A percentile compares a stretch with the other conserved stretches of the same genome.
Conservation (phyloP, 495 filamentous ascomycete genomes). For the Usnea hakonensis region DNA sequence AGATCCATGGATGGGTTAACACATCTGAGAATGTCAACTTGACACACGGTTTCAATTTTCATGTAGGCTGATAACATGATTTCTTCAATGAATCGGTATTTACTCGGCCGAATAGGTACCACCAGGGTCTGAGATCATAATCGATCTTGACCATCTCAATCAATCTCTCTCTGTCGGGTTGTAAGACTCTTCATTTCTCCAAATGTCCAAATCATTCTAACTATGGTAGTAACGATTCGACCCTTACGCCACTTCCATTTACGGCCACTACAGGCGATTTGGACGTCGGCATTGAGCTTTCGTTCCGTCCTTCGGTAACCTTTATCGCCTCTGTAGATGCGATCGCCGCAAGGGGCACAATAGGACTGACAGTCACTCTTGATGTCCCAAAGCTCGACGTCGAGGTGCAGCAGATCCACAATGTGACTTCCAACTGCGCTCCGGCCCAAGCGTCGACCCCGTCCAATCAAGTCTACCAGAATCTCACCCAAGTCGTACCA, state of each 20-base stretch:
- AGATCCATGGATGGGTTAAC: too few species aligned
- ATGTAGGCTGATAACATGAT: too few species aligned
- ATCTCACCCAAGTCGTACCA: slow-evolving; percentile 6
- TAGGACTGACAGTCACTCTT: background rate
- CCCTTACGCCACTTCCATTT: slow-evolving; percentile 4
- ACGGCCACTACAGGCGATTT: slow-evolving; percentile 1
- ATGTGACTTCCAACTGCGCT: slow-evolving; percentile 3
- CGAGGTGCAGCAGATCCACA: slow-evolving; percentile 6
- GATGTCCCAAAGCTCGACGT: slow-evolving; percentile 11
- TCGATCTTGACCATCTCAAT: background rate
- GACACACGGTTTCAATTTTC: too few species aligned
- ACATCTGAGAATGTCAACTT: too few species aligned
- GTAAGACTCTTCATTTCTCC: background rate
- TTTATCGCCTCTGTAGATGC: background rate
- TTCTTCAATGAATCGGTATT: too few species aligned
- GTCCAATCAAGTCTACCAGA: slow-evolving; percentile 3
- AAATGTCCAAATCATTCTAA: background rate
- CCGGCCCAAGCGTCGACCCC: background rate
- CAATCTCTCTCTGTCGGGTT: slow-evolving; percentile 4
- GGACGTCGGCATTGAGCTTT: slow-evolving; percentile 7
- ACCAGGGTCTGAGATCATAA: slow-evolving; percentile 1
- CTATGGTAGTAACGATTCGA: slow-evolving; percentile 7
- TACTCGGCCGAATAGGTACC: background rate
- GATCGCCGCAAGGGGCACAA: background rate
- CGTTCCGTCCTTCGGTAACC: slow-evolving; percentile 11